Conservation (phyloP, 192 early-diverging fungal species). For the Coemansia sp. region DNA sequence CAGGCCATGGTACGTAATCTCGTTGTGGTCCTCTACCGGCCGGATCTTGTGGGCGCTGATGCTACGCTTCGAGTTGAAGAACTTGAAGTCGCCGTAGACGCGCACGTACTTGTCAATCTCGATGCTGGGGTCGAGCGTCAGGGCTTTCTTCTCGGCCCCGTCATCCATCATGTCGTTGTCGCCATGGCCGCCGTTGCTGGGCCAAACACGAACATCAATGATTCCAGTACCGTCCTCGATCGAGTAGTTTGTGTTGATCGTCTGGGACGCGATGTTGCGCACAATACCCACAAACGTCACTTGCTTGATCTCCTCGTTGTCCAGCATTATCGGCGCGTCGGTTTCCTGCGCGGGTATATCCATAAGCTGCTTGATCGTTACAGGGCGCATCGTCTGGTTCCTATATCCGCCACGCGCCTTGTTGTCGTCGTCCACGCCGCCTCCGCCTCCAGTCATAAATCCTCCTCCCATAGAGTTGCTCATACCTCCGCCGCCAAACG, state of each 20-base stretch:
- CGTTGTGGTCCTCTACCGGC: conserved; percentile 68
- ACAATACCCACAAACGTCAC: conserved; percentile 74
- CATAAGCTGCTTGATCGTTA: conserved; percentile 78
- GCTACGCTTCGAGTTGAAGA: conserved; percentile 59
- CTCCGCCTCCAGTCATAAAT: conserved; percentile 30
- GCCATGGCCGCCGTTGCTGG: conserved; percentile 30
- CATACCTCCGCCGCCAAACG: conserved; percentile 14
- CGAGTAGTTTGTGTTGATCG: conserved; percentile 64
- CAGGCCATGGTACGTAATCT: conserved; percentile 74
- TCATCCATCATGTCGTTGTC: conserved; percentile 15
- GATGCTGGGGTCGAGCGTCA: conserved; percentile 23
- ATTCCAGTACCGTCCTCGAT: conserved; percentile 80
- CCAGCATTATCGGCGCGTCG: conserved; percentile 67
- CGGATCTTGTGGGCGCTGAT: conserved; percentile 61
- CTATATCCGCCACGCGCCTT: conserved; percentile 49
- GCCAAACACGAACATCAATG: conserved; percentile 70
- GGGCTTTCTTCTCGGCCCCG: conserved; percentile 10
- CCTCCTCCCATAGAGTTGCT: conserved; percentile 28
- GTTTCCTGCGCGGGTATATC: conserved; percentile 47
- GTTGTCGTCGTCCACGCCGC: conserved; percentile 36
- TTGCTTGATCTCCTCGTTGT: conserved; percentile 67
- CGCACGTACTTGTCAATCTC: conserved; percentile 63
- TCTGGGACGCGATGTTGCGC: conserved; percentile 56
- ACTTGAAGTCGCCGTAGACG: conserved; percentile 67
- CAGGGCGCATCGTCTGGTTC: conserved; percentile 71